Percentiles rank a stretch among this genome's conserved stretches.
These are phyloP conservation scores for Emmonsiellopsis sp. DNA, from an alignment of 2,329 filamentous ascomycete species.

Conservation along the genomic window DNA sequence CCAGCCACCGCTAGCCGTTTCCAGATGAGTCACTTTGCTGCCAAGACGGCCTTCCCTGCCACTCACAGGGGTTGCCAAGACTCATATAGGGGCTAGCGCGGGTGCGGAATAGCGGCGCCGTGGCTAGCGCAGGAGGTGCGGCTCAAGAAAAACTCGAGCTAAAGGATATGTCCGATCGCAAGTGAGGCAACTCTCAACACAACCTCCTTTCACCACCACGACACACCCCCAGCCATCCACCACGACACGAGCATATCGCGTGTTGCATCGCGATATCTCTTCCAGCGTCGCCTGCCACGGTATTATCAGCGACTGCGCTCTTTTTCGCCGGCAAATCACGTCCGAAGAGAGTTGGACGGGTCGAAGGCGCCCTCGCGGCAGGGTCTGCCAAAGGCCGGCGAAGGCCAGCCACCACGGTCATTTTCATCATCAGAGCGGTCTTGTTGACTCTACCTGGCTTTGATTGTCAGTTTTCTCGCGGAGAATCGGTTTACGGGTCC, in stretches of 20 bases:
- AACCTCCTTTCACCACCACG: slow-evolving; percentile 33
- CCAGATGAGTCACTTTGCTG: background rate
- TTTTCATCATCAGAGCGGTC: slow-evolving; percentile 21
- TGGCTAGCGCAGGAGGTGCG: slow-evolving; percentile 4
- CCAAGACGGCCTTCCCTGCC: background rate
- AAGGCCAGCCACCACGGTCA: slow-evolving; percentile 28
- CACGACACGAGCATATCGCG: slow-evolving; percentile 31
- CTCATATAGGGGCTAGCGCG: background rate
- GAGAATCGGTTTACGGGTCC: background rate
- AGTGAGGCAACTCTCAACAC: slow-evolving; percentile 30
- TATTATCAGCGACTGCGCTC: slow-evolving; percentile 16
- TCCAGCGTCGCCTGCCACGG: slow-evolving; percentile 17
- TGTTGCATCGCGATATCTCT: slow-evolving; percentile 32
- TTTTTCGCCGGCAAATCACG: slow-evolving; percentile 18
- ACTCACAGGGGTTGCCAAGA: background rate
- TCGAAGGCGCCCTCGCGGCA: slow-evolving; percentile 39
- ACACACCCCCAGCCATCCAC: slow-evolving; percentile 21
- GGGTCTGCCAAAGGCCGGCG: slow-evolving; percentile 38
- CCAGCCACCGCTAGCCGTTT: background rate
- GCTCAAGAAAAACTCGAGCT: slow-evolving; percentile 22
- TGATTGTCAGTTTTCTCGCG: background rate
- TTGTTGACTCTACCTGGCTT: background rate
- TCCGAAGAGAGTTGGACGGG: slow-evolving; percentile 27
- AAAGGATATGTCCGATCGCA: slow-evolving; percentile 31
- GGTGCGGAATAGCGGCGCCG: background rate